Conservation (phyloP, 2,329 filamentous ascomycete species). For the Exophiala dermatitidis region DNA sequence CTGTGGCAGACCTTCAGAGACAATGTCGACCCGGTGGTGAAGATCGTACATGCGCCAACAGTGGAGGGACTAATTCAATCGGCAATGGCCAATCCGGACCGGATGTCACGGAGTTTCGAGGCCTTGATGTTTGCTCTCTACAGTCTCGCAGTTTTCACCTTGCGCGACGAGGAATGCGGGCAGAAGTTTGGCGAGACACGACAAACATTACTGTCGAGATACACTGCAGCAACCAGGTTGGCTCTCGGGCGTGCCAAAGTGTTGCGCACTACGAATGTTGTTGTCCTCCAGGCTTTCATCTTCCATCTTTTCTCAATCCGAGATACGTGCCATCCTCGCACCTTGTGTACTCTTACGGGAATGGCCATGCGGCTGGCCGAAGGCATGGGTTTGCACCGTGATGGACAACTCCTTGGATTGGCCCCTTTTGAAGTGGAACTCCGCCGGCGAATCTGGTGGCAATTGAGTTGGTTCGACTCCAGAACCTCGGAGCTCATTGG, state of each 20-base stretch:
- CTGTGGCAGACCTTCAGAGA: conserved; percentile 62
- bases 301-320: conserved; percentile 28
- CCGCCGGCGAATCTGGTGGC: conserved; percentile 35
- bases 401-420: conserved; percentile 39
- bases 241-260: conserved; percentile 41
- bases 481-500: conserved; percentile 28
- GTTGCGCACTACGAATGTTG: conserved; percentile 37
- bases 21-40: conserved; percentile 62
- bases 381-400: conserved; percentile 35
- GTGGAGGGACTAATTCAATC: conserved; percentile 59
- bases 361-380: conserved; percentile 36
- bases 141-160: conserved; percentile 51
- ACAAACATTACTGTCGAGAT: conserved; percentile 36
- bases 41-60: conserved; percentile 60
- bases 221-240: conserved; percentile 42
- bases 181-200: conserved; percentile 34
- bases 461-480: conserved; percentile 41
- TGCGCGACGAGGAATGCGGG: conserved; percentile 50
- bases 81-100: conserved; percentile 50
- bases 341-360: conserved; percentile 39
- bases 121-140: conserved; percentile 65
- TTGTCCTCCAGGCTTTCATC: conserved; percentile 46
- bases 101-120: conserved; percentile 52
- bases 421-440: conserved; percentile 45
- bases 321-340: conserved; percentile 36